Evolutionary conservation across 192 early-diverging fungal genomes (phyloP), one percentile per base, ranked within the genome.

Genomic region (Coemansia sp.): DNA sequence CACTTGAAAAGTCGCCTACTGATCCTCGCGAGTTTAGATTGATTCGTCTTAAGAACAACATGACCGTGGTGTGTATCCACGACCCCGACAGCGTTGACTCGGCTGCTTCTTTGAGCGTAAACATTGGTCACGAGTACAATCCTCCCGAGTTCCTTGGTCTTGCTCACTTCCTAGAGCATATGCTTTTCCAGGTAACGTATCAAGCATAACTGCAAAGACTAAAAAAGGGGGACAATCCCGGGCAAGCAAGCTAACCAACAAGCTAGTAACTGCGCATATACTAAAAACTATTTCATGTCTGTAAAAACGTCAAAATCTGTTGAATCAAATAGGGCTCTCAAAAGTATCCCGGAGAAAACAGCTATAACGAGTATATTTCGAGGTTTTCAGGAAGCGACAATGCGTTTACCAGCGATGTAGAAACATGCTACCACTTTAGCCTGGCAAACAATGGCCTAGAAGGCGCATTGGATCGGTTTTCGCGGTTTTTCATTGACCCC

Each of bases 401-500:
- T 25, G 81, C 75, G 3, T 71, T 48, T 7, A 83, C 81, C 0
- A 46, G 11, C 10, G 19, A 67, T 11, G 36, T 24, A 3, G 29
- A 64, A 42, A 83, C 81, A 3, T 51, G 61, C 48, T 78, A 69
- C 24, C 53, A 65, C 18, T 68, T 78, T 34, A 19, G 29, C 0
- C 39, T 82, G 8, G 50, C 58, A 27, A 76, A 71, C 20, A 75
- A 76, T n/a, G 72, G 61, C 42, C 62, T 89, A 4, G 83, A 81
- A 36, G 82, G 75, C 20, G 84, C 85, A 29, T 71, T 90, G 19
- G 87, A 88, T 52, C 64, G 89, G 42, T 93, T 93, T 65, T 84
- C 93, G 0, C 88, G 92, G 67, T 98, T 97, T 72, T 98, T 98
- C 68, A 90, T 93, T 19, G 78, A 83, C 14, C 95, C 96, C 6